A percentile compares a stretch with the other conserved stretches of the same genome.
Conservation (phyloP, 2,329 filamentous ascomycete genomes). For the Trichoderma pleuroti region DNA sequence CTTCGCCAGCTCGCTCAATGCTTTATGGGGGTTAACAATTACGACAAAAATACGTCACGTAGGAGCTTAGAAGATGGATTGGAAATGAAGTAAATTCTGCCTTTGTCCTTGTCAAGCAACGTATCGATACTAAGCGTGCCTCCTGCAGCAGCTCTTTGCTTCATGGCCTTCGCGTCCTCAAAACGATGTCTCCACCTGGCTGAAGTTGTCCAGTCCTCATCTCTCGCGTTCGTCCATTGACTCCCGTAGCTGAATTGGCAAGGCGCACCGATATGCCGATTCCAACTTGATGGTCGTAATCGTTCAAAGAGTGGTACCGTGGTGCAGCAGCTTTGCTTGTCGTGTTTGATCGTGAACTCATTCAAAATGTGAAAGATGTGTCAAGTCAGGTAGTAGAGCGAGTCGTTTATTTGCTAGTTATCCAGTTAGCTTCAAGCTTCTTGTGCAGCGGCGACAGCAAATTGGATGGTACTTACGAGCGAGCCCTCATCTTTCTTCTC, state of each 20-base stretch:
- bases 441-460: conserved; percentile 1
- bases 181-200: conserved; percentile 32
- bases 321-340: conserved; percentile 25
- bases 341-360: conserved; percentile 32
- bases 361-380: conserved; percentile 41
- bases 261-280: conserved; percentile 12
- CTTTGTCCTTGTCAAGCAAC: conserved; percentile 28
- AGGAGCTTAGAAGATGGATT: neutral
- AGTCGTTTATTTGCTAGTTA: conserved; percentile 63
- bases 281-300: conserved; percentile 1
- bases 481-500: conserved; percentile 99
- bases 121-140: conserved; percentile 26
- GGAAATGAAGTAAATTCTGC: conserved; percentile 26
- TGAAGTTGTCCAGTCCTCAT: conserved; percentile 32
- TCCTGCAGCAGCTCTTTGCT: conserved; percentile 28
- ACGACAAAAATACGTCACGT: neutral
- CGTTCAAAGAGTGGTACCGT: neutral
- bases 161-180: conserved; percentile 27
- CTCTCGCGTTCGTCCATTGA: conserved; percentile 31
- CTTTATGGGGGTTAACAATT: neutral
- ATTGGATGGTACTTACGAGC: conserved; percentile 68
- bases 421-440: conserved; percentile 32
- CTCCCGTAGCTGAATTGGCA: conserved; percentile 20
- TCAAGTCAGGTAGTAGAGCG: conserved; percentile 55
- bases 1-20: neutral